Evolutionary conservation across 2,329 filamentous ascomycete genomes (phyloP), one percentile per base, ranked within the genome.

Genomic region (Microsporum audouinii): DNA sequence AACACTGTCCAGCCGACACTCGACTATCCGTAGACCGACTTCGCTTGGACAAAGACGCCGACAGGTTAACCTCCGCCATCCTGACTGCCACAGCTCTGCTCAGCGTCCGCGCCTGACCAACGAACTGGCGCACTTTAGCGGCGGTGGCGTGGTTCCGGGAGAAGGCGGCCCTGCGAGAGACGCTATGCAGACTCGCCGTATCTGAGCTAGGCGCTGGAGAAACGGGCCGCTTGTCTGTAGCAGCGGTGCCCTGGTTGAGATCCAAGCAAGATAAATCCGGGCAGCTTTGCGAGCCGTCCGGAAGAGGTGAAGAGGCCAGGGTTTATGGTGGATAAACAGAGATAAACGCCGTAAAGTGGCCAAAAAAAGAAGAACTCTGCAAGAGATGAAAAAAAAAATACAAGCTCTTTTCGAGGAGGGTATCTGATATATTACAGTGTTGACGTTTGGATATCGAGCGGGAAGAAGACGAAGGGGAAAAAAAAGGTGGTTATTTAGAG

Each of bases 211-310:
- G 55, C 14, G 12, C 39, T 8, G 55, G 31, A 39, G 58, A 36
- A 29, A 41, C 17, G 27, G 36, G 31, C 6, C 31, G 29, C 59
- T 27, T 59, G 23, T 36, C 39, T 34, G 33, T 10, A 7, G 39
- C 69, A 58, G 66, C 63, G 59, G 60, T 64, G 69, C 66, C 65
- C 60, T 68, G 60, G 65, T 64, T 62, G 64, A 66, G 63, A 49
- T 59, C 71, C 65, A 75, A 68, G 61, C 70, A 68, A 49, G 72
- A 73, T 65, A 75, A 69, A 69, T 76, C 73, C 67, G 73, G 73
- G 72, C 73, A 76, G 73, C 74, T 74, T 67, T 71, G 67, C 64
- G 70, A 75, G 73, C 72, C 73, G 72, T 71, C 71, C 66, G 69
- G 69, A 64, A 69, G 67, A 41, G 68, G 69, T 69, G 72, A 69